phyloP scores from a whole-genome alignment of 1,139 yeast genomes.

The Geotrichum macrosporum region DNA sequence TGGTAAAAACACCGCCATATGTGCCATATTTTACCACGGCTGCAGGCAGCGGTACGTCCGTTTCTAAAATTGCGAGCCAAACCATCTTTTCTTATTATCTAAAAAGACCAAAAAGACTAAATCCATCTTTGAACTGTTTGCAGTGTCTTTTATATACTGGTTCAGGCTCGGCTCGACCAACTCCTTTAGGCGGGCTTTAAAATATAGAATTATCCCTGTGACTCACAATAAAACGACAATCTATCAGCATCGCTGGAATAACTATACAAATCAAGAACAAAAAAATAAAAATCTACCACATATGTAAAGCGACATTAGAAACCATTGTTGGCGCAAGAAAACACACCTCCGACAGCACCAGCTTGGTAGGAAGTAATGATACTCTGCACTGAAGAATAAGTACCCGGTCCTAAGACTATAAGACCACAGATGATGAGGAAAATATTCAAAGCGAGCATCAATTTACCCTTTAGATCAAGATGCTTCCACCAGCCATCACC shows the following conservation, averaged over 20 bases:
- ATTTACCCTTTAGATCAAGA: conserved; percentile 29
- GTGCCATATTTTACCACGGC: conserved; percentile 29
- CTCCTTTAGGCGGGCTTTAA: too few species aligned
- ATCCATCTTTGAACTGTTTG: too few species aligned
- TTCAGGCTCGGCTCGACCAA: too few species aligned
- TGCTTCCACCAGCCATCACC: conserved; percentile 33
- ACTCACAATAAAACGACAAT: too few species aligned
- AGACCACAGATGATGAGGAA: conserved; percentile 46
- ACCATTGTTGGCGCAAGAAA: conserved; percentile 49
- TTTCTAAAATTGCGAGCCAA: conserved; percentile 32
- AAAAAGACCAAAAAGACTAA: too few species aligned
- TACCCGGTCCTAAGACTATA: conserved; percentile 56
- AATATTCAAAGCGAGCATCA: conserved; percentile 40
- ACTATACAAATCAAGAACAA: background rate
- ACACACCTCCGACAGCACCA: conserved; percentile 49
- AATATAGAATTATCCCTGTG: too few species aligned
- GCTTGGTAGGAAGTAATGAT: conserved; percentile 48
- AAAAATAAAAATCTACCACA: background rate
- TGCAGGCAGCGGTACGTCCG: conserved; percentile 32
- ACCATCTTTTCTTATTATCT: background rate
- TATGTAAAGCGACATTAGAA: too few species aligned
- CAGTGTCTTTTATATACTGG: background rate
- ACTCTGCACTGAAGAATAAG: conserved; percentile 52
- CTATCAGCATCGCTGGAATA: too few species aligned
- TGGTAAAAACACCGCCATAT: conserved; percentile 37